Percentiles rank a stretch among this genome's conserved stretches.
Evolutionary conservation across 2,329 filamentous ascomycete species (phyloP).

Genomic region (Pyricularia sp.): DNA sequence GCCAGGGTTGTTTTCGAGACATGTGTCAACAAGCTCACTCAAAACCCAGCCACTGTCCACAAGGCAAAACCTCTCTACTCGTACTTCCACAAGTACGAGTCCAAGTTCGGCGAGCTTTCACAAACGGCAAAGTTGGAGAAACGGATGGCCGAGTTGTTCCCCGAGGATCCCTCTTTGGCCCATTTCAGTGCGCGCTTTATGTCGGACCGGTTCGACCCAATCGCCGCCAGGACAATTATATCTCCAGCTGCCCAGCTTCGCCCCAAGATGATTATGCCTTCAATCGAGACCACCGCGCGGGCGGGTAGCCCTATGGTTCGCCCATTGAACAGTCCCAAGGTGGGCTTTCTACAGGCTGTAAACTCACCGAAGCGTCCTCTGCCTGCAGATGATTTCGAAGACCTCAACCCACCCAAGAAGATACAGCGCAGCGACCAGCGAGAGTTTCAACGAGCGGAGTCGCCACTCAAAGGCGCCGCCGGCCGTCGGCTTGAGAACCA

Average conservation of each 20-base stretch:
- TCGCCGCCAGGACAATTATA: constrained; percentile 70
- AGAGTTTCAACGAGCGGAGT: constrained; percentile 81
- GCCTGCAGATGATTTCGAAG: constrained; percentile 62
- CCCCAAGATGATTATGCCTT: constrained; percentile 43
- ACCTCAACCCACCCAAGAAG: constrained; percentile 62
- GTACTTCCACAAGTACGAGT: constrained; percentile 94
- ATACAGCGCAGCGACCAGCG: constrained; percentile 61
- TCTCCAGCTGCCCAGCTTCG: constrained; percentile 72
- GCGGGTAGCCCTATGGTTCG: constrained; percentile 10
- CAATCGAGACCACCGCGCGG: constrained; percentile 36
- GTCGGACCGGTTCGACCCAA: constrained; percentile 68
- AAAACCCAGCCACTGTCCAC: constrained; percentile 62
- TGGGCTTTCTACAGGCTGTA: constrained; percentile 34
- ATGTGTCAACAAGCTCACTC: constrained; percentile 71
- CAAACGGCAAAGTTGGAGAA: constrained; percentile 87
- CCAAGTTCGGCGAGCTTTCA: constrained; percentile 82
- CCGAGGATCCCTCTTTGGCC: constrained; percentile 68
- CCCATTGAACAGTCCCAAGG: constrained; percentile 32
- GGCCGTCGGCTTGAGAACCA: constrained; percentile 78
- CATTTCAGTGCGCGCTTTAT: constrained; percentile 72
- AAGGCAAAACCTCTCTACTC: constrained; percentile 80
- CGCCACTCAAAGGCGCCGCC: constrained; percentile 84
- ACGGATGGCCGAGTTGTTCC: constrained; percentile 89
- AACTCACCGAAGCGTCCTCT: constrained; percentile 55
- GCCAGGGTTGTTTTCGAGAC: constrained; percentile 95